A percentile compares a stretch with the other conserved stretches of the same genome.
These are phyloP conservation scores for Oryza rufipogon DNA, from an alignment of 176 grass and related monocot genomes.

Conservation along the genomic window DNA sequence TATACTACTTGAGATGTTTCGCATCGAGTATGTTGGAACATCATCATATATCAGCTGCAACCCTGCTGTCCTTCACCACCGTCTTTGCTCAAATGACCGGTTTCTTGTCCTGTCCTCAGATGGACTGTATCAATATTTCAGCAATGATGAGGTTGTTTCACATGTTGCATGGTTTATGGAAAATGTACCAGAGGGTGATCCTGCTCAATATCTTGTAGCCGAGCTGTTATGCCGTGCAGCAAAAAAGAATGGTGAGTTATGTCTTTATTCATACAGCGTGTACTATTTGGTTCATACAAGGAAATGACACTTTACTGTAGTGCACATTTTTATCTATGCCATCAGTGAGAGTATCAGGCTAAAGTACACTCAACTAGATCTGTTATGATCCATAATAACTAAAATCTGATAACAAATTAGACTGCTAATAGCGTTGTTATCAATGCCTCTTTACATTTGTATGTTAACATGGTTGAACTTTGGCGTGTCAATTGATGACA, in stretches of 20 bases:
- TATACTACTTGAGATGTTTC: constrained; percentile 79
- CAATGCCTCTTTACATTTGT: background rate
- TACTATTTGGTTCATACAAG: background rate
- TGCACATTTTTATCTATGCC: background rate
- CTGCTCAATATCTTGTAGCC: constrained; percentile 85
- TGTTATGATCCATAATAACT: background rate
- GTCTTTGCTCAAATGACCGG: constrained; percentile 64
- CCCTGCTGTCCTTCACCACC: constrained; percentile 79
- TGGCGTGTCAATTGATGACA: background rate
- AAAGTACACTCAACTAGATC: background rate
- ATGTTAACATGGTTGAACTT: constrained; percentile 3
- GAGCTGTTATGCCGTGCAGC: constrained; percentile 93
- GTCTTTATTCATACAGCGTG: constrained; percentile 11
- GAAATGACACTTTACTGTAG: background rate
- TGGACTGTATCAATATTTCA: constrained; percentile 92
- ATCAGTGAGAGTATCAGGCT: background rate
- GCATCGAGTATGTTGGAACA: constrained; percentile 73
- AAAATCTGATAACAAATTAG: background rate
- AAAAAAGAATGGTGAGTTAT: constrained; percentile 81
- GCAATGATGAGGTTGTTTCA: constrained; percentile 88
- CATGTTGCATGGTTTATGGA: constrained; percentile 94
- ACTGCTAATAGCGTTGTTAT: background rate
- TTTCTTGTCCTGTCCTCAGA: constrained; percentile 92
- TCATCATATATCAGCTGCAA: constrained; percentile 78
- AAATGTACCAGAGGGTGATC: constrained; percentile 90